Evolutionary conservation across 1,284 basidiomycete species (phyloP).

Genomic region (Naganishia sp.): DNA sequence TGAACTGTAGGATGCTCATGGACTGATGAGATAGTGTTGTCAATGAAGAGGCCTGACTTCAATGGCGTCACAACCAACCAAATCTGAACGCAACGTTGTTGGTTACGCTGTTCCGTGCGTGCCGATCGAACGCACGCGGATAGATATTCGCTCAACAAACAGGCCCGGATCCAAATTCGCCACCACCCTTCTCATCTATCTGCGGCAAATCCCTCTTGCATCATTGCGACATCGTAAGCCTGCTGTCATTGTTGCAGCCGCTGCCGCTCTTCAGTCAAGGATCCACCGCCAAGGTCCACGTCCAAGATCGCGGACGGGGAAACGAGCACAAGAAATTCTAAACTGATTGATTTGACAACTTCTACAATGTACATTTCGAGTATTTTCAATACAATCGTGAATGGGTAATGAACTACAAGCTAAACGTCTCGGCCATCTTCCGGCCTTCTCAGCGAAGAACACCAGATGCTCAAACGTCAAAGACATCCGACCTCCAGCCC

Average conservation of each 20-base stretch:
- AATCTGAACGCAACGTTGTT: background rate
- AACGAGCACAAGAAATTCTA: too few relatives aligned
- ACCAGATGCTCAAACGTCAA: constrained; percentile 33
- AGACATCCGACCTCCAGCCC: constrained; percentile 55
- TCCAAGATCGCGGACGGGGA: too few relatives aligned
- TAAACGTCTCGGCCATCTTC: background rate
- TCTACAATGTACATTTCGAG: background rate
- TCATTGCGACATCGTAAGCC: too few relatives aligned
- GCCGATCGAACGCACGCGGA: constrained; percentile 20
- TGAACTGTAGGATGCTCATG: background rate
- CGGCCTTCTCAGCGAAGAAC: background rate
- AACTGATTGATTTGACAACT: background rate
- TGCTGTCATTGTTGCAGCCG: too few relatives aligned
- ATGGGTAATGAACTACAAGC: constrained; percentile 9
- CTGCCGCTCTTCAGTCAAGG: too few relatives aligned
- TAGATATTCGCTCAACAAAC: constrained; percentile 28
- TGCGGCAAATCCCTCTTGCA: too few relatives aligned
- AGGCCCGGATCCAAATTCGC: constrained; percentile 21
- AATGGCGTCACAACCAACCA: too few relatives aligned
- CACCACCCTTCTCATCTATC: background rate
- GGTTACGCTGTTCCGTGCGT: constrained; percentile 22
- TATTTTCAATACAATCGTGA: constrained; percentile 13
- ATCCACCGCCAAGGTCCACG: too few relatives aligned
- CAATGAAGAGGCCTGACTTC: background rate
- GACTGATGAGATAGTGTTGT: too few relatives aligned